phyloP scores from a whole-genome alignment of 805 yeast species.

The Sugiyamaella smithiae region DNA sequence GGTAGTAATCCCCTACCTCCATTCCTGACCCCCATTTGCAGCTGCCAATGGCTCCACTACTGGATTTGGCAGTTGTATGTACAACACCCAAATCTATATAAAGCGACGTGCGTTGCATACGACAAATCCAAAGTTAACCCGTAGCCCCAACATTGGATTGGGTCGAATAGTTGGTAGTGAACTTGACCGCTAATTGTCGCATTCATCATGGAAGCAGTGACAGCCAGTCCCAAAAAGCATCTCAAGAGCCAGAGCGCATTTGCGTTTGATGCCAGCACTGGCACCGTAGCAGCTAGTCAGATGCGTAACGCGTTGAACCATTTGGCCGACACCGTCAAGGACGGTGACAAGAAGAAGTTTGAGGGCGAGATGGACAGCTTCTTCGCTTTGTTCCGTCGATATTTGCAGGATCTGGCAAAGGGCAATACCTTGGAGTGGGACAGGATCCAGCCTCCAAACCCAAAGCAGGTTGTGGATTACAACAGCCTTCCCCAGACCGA shows the following conservation, averaged over 20 bases:
- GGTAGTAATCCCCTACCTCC: background rate
- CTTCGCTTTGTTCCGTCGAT: conserved; percentile 90
- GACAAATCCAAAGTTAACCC: too few species aligned
- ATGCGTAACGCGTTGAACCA: conserved; percentile 95
- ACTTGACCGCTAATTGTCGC: too few species aligned
- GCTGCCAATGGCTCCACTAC: background rate
- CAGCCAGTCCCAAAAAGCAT: conserved; percentile 49
- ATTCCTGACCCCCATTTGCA: background rate
- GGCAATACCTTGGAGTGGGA: conserved; percentile 91
- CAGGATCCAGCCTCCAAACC: conserved; percentile 84
- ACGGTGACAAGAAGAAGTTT: conserved; percentile 48
- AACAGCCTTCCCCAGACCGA: conserved; percentile 39
- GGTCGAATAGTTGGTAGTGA: too few species aligned
- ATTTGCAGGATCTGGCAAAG: conserved; percentile 82
- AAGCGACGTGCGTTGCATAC: background rate
- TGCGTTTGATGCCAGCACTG: conserved; percentile 92
- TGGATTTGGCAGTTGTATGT: conserved; percentile 1
- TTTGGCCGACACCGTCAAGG: conserved; percentile 77
- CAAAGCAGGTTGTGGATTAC: conserved; percentile 87
- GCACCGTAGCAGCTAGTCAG: conserved; percentile 93
- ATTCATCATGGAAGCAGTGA: background rate
- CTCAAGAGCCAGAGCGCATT: conserved; percentile 68
- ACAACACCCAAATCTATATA: conserved; percentile 1
- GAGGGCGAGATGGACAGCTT: conserved; percentile 93
- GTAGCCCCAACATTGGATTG: too few species aligned